phyloP scores from a whole-genome alignment of 2,329 filamentous ascomycete genomes.

The Cercospora citrullina region DNA sequence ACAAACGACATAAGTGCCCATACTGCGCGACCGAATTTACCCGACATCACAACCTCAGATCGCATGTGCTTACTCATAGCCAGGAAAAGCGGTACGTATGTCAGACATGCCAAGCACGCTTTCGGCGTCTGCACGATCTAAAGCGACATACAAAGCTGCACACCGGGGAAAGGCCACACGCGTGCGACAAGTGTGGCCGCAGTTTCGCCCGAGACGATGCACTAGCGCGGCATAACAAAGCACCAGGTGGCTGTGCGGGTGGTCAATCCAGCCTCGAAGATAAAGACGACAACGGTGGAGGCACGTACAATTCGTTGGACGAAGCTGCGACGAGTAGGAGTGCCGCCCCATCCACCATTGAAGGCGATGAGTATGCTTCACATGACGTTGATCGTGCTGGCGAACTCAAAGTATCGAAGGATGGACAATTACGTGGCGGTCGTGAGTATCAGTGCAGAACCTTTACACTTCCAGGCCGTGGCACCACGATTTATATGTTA shows the following conservation, averaged over 20 bases:
- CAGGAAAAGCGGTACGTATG: conserved; percentile 98
- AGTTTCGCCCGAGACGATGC: conserved; percentile 95
- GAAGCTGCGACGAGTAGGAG: too few relatives aligned
- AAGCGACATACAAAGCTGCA: conserved; percentile 97
- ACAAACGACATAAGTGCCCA: conserved; percentile 93
- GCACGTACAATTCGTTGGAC: conserved; percentile 1
- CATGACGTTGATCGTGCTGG: too few relatives aligned
- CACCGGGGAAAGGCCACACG: conserved; percentile 91
- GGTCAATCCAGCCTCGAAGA: conserved; percentile 81
- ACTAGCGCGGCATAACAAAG: conserved; percentile 90
- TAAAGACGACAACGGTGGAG: conserved; percentile 65
- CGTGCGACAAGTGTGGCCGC: conserved; percentile 90
- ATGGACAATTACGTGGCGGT: too few relatives aligned
- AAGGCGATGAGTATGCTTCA: too few relatives aligned
- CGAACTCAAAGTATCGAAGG: too few relatives aligned
- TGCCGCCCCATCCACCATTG: too few relatives aligned
- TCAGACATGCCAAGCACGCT: conserved; percentile 87
- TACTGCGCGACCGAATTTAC: conserved; percentile 98
- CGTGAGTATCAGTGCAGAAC: too few relatives aligned
- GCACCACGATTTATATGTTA: too few relatives aligned
- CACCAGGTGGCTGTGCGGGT: conserved; percentile 90
- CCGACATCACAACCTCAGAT: conserved; percentile 95
- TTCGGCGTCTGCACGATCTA: conserved; percentile 87
- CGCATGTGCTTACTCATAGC: conserved; percentile 92
- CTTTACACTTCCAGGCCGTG: too few relatives aligned